Conservation (phyloP, 2,329 filamentous ascomycete species). For the Microsporum ferrugineum region DNA sequence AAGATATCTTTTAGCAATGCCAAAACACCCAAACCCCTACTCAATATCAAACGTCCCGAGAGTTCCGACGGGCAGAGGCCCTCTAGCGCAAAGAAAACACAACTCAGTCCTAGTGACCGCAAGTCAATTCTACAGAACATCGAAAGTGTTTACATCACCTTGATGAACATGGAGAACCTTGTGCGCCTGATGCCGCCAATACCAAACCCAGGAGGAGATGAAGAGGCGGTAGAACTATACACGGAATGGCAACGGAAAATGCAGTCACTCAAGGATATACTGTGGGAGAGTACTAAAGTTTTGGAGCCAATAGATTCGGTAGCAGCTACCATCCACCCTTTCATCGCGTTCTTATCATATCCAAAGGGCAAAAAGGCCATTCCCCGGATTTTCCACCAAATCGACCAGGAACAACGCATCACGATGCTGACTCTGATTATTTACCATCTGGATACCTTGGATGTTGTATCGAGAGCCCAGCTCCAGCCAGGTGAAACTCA, state of each 20-base stretch:
- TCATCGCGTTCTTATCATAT: constrained; percentile 90
- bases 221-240: constrained; percentile 60
- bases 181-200: constrained; percentile 66
- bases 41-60: constrained; percentile 88
- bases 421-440: constrained; percentile 94
- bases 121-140: constrained; percentile 78
- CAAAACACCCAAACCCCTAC: constrained; percentile 86
- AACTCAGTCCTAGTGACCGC: constrained; percentile 56
- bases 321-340: constrained; percentile 64
- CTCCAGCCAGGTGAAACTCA: constrained; percentile 60
- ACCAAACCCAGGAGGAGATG: constrained; percentile 45
- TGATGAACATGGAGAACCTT: constrained; percentile 93
- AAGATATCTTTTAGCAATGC: constrained; percentile 99
- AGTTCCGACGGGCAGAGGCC: constrained; percentile 47
- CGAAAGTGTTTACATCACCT: constrained; percentile 71
- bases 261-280: constrained; percentile 59
- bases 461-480: constrained; percentile 74
- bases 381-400: constrained; percentile 85
- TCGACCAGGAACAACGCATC: constrained; percentile 78
- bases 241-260: constrained; percentile 67
- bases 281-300: constrained; percentile 83
- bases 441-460: constrained; percentile 80
- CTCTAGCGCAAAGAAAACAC: constrained; percentile 32
- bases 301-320: constrained; percentile 77
- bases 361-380: constrained; percentile 94